These are phyloP conservation scores for Leccinum uliginosum DNA, from an alignment of 768 basidiomycete species.

Conservation along the genomic window DNA sequence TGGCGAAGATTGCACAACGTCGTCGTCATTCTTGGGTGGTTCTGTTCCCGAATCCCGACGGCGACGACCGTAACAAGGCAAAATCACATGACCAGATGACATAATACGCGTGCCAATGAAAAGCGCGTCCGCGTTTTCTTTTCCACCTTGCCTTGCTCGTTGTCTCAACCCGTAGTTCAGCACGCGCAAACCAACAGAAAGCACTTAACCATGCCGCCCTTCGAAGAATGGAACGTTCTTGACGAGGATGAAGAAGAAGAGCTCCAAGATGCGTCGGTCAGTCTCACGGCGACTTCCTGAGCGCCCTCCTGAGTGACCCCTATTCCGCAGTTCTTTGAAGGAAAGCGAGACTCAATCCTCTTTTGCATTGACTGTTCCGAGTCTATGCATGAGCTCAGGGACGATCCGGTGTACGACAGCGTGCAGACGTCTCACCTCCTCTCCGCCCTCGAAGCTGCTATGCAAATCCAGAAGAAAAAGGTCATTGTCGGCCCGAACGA, in stretches of 20 bases:
- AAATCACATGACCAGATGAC: conserved; percentile 20
- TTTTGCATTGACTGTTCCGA: conserved; percentile 94
- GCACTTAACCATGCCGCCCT: conserved; percentile 49
- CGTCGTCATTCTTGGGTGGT: conserved; percentile 9
- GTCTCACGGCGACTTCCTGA: conserved; percentile 14
- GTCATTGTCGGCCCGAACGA: conserved; percentile 87
- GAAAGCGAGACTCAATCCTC: conserved; percentile 81
- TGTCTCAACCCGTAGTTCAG: background rate
- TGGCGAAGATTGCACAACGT: conserved; percentile 30
- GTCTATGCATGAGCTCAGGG: conserved; percentile 76
- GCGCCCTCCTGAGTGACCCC: conserved; percentile 7
- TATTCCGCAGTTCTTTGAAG: conserved; percentile 55
- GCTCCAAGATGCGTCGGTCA: conserved; percentile 63
- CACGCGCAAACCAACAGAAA: background rate
- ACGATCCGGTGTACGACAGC: conserved; percentile 62
- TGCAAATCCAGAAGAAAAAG: conserved; percentile 87
- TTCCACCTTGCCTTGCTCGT: conserved; percentile 3
- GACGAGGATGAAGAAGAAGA: conserved; percentile 85
- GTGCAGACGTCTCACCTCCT: conserved; percentile 72
- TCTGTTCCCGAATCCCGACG: too few relatives aligned
- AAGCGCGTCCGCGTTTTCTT: background rate
- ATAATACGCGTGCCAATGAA: conserved; percentile 21
- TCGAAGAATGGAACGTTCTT: conserved; percentile 76
- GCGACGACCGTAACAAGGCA: background rate
- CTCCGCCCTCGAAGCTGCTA: conserved; percentile 74